These are phyloP conservation scores for Zizania latifolia DNA, from an alignment of 176 grass and related monocot genomes.

Conservation along the genomic window DNA sequence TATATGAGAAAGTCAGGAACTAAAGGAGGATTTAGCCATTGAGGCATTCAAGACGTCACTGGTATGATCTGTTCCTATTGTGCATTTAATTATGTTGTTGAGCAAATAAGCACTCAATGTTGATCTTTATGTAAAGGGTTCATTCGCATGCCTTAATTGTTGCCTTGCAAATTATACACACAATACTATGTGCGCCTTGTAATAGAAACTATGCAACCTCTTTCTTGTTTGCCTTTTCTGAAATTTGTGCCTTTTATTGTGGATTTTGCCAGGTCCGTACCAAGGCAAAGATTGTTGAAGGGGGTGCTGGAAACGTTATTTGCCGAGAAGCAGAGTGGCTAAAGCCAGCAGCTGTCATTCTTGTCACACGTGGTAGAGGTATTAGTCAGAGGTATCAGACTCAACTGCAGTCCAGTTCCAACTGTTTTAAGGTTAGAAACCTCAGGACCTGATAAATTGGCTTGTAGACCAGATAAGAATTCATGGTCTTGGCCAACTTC, in stretches of 20 bases:
- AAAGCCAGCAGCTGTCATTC: slow-evolving; percentile 73
- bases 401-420: neutral
- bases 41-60: slow-evolving; percentile 63
- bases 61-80: slow-evolving; percentile 34
- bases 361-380: slow-evolving; percentile 72
- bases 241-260: neutral
- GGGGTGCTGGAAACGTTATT: slow-evolving; percentile 69
- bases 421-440: neutral
- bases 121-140: neutral
- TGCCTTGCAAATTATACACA: neutral
- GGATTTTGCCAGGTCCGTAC: slow-evolving; percentile 52
- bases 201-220: neutral
- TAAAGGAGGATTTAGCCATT: slow-evolving; percentile 62
- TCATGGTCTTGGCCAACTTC: slow-evolving; percentile 9
- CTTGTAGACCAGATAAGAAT: neutral
- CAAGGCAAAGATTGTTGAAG: slow-evolving; percentile 65
- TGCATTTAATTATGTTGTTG: too few relatives aligned
- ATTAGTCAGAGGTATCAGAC: slow-evolving; percentile 53
- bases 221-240: neutral
- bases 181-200: neutral
- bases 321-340: slow-evolving; percentile 66
- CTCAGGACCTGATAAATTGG: neutral
- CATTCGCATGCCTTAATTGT: neutral
- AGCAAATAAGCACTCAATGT: neutral
- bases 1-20: slow-evolving; percentile 54